These are phyloP conservation scores for Suillus brevipes DNA, from an alignment of 768 basidiomycete genomes.

Conservation along the genomic window DNA sequence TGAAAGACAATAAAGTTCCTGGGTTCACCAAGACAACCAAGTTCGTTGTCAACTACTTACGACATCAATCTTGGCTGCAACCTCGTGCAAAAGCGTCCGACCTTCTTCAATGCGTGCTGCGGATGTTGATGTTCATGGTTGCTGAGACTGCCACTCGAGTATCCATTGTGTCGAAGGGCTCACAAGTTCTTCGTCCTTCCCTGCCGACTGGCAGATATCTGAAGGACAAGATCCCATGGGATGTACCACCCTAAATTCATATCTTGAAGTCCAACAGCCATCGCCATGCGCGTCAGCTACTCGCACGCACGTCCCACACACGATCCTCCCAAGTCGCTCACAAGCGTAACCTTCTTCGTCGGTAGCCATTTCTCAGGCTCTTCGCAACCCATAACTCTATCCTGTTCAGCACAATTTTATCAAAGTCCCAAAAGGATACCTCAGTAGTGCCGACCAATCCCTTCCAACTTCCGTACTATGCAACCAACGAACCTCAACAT, in stretches of 20 bases:
- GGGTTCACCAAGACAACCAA: conserved; percentile 6
- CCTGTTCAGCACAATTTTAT: neutral
- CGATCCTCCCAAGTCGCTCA: no score
- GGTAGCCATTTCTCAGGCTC: no score
- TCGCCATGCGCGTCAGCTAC: no score
- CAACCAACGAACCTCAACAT: no score
- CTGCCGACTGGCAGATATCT: neutral
- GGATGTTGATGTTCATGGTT: no score
- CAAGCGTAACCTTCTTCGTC: no score
- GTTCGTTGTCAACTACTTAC: conserved; percentile 5
- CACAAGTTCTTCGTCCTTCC: neutral
- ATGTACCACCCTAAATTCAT: neutral
- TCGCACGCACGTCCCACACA: no score
- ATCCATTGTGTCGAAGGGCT: no score
- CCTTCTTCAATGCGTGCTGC: no score
- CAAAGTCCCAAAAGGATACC: neutral
- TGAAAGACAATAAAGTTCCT: neutral
- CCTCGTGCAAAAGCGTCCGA: no score
- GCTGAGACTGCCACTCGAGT: no score
- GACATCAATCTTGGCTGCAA: neutral
- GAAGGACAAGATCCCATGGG: neutral
- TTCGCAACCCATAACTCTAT: no score
- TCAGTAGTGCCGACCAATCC: neutral
- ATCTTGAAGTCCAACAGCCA: neutral
- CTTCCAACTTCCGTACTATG: neutral